Base-by-base conservation (phyloP, 78 protist genomes). In the Emiliania huxleyi region DNA sequence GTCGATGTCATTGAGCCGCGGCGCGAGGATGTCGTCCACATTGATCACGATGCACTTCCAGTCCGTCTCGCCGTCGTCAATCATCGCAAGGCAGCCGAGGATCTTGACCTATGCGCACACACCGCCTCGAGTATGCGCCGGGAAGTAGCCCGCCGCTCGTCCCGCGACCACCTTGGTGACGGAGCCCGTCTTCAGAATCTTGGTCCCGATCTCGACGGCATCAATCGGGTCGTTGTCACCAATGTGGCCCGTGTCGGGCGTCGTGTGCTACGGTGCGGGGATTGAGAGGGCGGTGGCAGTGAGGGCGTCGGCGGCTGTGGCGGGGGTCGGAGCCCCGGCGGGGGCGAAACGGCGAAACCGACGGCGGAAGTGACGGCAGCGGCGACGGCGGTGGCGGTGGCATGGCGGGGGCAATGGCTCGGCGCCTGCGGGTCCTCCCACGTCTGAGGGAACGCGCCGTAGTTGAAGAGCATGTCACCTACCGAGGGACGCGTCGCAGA, bases 31-130 rank as follows among this genome's bases (percentile, higher is more conserved):
- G 94, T 97, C 98, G 46, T 92, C 93, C 56, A 92, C 95, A 69
- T 93, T 95, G 56, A 97, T 96, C 42, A 90, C 94, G 49, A 97
- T 83, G 15, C 62, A 52, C 62, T 97, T 97, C 98, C 98, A 97
- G 95, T 97, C 98, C 37, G 98, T 97, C 96, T 97, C 98, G 94
- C 97, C 96, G 44, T 97, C 98, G 93, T 97, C 98, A 56, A 97
- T 94, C 97, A 97, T 93, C 52, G 97, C 98, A 73, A 95, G 90
- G 42, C 90, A 75, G 84, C 98, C 98, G 37, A 97, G 96, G 46
- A 77, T 48, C 46, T 77, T 77, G n/a, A 77, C 85, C 42, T n/a
- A 11, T 48, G 55, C 55, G 55, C 55, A 11, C 55, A 11, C 11
- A 11, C 55, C 23, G 4, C 23, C 55, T 4, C 55, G 55, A 48